Evolutionary conservation across 176 grass and related monocot genomes (phyloP).

Genomic region (Avena insularis): DNA sequence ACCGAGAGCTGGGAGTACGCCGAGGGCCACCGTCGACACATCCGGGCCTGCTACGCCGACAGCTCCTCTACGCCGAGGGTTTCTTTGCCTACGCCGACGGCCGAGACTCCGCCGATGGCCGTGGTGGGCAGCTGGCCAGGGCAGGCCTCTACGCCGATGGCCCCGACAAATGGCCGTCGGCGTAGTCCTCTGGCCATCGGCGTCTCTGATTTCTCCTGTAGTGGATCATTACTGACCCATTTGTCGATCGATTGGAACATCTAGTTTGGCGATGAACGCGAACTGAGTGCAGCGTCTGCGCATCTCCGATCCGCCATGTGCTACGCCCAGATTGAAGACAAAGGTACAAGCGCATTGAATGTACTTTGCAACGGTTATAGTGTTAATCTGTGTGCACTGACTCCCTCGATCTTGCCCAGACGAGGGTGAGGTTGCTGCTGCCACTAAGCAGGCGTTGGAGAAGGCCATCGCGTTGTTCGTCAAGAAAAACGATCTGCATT

Average conservation of each 20-base stretch:
- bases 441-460: not conserved
- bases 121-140: too few relatives aligned
- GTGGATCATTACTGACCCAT: not conserved
- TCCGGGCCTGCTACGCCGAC: too few relatives aligned
- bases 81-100: too few relatives aligned
- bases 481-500: slow-evolving; percentile 7
- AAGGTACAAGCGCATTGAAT: not conserved
- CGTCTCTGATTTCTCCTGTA: too few relatives aligned
- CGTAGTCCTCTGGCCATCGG: too few relatives aligned
- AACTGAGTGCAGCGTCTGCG: not conserved
- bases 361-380: not conserved
- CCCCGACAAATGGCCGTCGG: too few relatives aligned
- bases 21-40: too few relatives aligned
- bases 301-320: not conserved
- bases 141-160: too few relatives aligned
- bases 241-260: not conserved
- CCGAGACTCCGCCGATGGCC: too few relatives aligned
- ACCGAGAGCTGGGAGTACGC: too few relatives aligned
- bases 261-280: not conserved
- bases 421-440: slow-evolving; percentile 2
- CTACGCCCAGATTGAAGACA: not conserved
- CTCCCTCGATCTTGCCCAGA: not conserved
- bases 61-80: too few relatives aligned
- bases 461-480: slow-evolving; percentile 1
- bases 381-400: not conserved